Conservation (phyloP, 2,329 filamentous ascomycete genomes). For the Pyrenochaeta sp. region DNA sequence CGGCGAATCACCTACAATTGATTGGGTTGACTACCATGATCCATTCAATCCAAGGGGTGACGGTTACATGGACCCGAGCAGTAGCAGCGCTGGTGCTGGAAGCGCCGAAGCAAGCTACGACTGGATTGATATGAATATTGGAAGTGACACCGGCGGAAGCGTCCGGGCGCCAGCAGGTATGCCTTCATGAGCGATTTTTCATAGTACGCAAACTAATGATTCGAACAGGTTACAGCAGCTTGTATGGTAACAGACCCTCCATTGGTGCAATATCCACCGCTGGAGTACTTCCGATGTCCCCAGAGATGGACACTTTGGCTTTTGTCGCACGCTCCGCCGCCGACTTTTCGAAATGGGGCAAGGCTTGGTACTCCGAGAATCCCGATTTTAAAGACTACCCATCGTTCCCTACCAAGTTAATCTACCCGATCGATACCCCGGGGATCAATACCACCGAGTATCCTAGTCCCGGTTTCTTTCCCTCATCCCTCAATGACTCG, state of each 20-base stretch:
- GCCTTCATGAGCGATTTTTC: neutral
- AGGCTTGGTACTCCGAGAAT: neutral
- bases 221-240: neutral
- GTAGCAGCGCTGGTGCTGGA: neutral
- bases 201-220: neutral
- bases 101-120: neutral
- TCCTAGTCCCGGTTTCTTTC: neutral
- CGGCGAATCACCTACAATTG: constrained; percentile 2
- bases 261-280: neutral
- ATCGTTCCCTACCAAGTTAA: neutral
- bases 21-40: constrained; percentile 8
- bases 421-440: neutral
- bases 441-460: neutral
- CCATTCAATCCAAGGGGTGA: constrained; percentile 1
- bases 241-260: neutral
- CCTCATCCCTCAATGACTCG: neutral
- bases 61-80: neutral
- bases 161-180: neutral
- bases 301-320: neutral
- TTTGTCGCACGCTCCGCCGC: neutral
- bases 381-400: neutral
- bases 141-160: constrained; percentile 1
- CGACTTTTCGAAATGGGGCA: neutral
- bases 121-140: constrained; percentile 1
- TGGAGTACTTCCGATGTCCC: neutral